Conservation (phyloP, 2,329 filamentous ascomycete genomes). For the Alternaria ventricosa region DNA sequence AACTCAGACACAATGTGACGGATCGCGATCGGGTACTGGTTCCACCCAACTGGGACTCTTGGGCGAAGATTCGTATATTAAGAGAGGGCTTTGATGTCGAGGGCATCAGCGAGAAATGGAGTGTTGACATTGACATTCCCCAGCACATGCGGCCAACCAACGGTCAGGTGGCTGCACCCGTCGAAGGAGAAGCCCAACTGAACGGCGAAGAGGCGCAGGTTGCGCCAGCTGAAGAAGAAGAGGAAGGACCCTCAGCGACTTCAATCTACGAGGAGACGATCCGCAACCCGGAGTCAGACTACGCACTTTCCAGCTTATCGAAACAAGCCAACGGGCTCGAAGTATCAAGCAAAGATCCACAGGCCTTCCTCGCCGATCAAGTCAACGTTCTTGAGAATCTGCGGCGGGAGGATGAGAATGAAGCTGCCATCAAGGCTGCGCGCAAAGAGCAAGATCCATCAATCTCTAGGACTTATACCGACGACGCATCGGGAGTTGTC, state of each 20-base stretch:
- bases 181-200: constrained; percentile 17
- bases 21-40: constrained; percentile 94
- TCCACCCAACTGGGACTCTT: constrained; percentile 97
- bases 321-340: constrained; percentile 61
- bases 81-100: constrained; percentile 93
- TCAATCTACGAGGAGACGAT: constrained; percentile 80
- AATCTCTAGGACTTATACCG: constrained; percentile 25
- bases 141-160: constrained; percentile 33
- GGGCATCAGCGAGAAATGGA: constrained; percentile 83
- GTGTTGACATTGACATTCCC: constrained; percentile 72
- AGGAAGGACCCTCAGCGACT: constrained; percentile 65
- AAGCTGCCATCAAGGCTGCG: constrained; percentile 51
- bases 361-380: constrained; percentile 78
- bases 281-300: constrained; percentile 70
- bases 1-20: constrained; percentile 74
- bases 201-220: constrained; percentile 15
- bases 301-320: constrained; percentile 44
- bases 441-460: constrained; percentile 44
- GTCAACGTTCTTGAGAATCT: constrained; percentile 74
- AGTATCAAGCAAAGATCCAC: constrained; percentile 74
- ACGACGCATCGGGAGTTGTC: constrained; percentile 47
- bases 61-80: constrained; percentile 93
- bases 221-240: constrained; percentile 13
- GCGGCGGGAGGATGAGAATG: constrained; percentile 65
- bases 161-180: constrained; percentile 20